A percentile compares a stretch with the other conserved stretches of the same genome.
These are phyloP conservation scores for Modicella reniformis DNA, from an alignment of 371 early-diverging fungal species.

Conservation along the genomic window DNA sequence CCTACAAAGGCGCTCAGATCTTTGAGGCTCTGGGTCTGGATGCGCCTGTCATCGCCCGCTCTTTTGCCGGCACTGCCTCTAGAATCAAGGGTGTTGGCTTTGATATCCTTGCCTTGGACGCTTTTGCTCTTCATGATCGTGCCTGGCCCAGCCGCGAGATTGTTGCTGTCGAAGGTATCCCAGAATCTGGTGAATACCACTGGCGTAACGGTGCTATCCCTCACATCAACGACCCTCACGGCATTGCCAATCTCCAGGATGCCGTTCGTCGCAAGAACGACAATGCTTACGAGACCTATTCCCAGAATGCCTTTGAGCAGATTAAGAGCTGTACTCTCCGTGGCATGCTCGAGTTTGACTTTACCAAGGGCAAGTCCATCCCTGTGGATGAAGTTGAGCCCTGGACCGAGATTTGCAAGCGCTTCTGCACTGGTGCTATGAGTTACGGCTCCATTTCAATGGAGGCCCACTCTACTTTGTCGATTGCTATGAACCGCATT, in stretches of 20 bases:
- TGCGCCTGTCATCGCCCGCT: conserved; percentile 85
- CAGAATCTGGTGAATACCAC: conserved; percentile 95
- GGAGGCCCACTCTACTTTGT: conserved; percentile 93
- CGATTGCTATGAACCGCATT: conserved; percentile 93
- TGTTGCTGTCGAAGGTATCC: conserved; percentile 72
- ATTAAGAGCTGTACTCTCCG: conserved; percentile 93
- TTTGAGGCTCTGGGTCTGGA: conserved; percentile 96
- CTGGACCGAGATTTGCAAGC: conserved; percentile 94
- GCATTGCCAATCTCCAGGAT: conserved; percentile 92
- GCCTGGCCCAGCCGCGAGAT: conserved; percentile 84
- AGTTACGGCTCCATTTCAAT: conserved; percentile 96
- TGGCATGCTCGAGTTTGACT: conserved; percentile 92
- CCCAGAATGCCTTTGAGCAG: conserved; percentile 79
- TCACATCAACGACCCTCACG: conserved; percentile 90
- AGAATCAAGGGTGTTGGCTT: conserved; percentile 93
- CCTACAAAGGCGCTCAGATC: conserved; percentile 97
- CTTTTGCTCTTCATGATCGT: conserved; percentile 84
- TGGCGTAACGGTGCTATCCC: conserved; percentile 93
- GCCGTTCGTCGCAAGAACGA: conserved; percentile 94
- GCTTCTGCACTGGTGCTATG: conserved; percentile 98
- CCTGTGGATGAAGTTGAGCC: conserved; percentile 95
- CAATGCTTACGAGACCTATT: conserved; percentile 85
- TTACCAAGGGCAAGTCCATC: conserved; percentile 74
- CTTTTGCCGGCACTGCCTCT: conserved; percentile 94
- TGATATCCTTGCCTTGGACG: conserved; percentile 88